Evolutionary conservation across 352 stramenopile species (phyloP), one percentile per base, ranked within the genome.

Genomic region (Globisporangium ultimum): DNA sequence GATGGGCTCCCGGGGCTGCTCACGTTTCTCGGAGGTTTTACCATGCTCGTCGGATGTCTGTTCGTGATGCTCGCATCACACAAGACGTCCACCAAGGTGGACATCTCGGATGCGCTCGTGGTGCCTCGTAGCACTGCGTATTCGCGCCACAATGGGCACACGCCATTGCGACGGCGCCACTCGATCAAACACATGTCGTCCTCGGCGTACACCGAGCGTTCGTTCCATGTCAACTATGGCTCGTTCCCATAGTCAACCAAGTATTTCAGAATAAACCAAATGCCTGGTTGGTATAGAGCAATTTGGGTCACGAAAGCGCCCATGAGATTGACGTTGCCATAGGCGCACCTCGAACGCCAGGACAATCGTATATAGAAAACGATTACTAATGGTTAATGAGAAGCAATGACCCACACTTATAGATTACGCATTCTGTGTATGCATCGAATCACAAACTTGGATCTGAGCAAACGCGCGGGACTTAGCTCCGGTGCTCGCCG

Each of bases 11-110:
- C 77, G 2, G 71, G 74, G 0, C 49, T 48, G 47, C 48, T 67
- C 10, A 85, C 75, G 24, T 61, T 84, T n/a, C 10, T 88, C 3
- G 78, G 78, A 1, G 75, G 72, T 15, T 24, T 60, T 0, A 60
- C 53, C 6, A 67, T 85, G 24, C 64, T 86, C 32, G 3, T 57
- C 3, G 78, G 78, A 32, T 82, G 71, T 22, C 28, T 71, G 41
- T 65, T 88, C 12, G 75, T 88, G 24, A 51, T 88, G 3, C 45
- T 72, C 0, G 67, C 74, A 13, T 65, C 72, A 17, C 67, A 80
- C 51, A 53, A 59, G 15, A 75, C 71, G 4, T 67, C 64, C 28
- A 64, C 63, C 9, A 62, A 60, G 48, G 66, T 79, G 36, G 73
- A 82, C 63, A 63, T 80, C 8, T 82, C 73, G 0, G 65, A 76